These are phyloP conservation scores for Aspergillus latus DNA, from an alignment of 2,329 filamentous ascomycete species.

Conservation along the genomic window DNA sequence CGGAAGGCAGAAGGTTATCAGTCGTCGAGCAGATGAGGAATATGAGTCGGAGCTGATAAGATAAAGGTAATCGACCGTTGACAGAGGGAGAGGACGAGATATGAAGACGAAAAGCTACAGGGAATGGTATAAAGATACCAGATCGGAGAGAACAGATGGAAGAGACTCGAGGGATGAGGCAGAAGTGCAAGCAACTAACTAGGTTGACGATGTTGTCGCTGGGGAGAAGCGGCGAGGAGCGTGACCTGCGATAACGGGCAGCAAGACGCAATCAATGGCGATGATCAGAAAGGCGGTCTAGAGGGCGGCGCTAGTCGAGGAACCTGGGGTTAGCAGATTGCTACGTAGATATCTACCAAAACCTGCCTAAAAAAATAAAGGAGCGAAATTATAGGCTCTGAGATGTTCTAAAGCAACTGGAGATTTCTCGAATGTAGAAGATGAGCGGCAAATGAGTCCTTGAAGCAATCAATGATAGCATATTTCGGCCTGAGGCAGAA, in stretches of 20 bases:
- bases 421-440: not conserved
- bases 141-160: constrained; percentile 26
- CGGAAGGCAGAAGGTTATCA: constrained; percentile 1
- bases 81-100: not conserved
- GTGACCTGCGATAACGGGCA: constrained; percentile 35
- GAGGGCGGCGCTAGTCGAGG: constrained; percentile 27
- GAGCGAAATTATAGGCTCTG: not conserved
- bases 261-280: constrained; percentile 20
- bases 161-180: constrained; percentile 23
- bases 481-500: not conserved
- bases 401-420: too few species aligned
- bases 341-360: not conserved
- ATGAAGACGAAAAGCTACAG: constrained; percentile 1
- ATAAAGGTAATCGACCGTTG: constrained; percentile 6
- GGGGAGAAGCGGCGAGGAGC: constrained; percentile 19
- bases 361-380: not conserved
- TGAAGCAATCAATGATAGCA: not conserved
- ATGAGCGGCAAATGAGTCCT: too few species aligned
- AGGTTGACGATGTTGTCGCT: constrained; percentile 18
- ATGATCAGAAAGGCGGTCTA: constrained; percentile 33
- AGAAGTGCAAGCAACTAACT: constrained; percentile 24
- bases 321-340: constrained; percentile 1
- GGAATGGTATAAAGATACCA: constrained; percentile 4
- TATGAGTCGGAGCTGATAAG: constrained; percentile 6
- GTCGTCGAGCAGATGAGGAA: not conserved